A percentile compares a stretch with the other conserved stretches of the same genome.
Conservation (phyloP, 2,329 filamentous ascomycete genomes). For the Botrytis porri region DNA sequence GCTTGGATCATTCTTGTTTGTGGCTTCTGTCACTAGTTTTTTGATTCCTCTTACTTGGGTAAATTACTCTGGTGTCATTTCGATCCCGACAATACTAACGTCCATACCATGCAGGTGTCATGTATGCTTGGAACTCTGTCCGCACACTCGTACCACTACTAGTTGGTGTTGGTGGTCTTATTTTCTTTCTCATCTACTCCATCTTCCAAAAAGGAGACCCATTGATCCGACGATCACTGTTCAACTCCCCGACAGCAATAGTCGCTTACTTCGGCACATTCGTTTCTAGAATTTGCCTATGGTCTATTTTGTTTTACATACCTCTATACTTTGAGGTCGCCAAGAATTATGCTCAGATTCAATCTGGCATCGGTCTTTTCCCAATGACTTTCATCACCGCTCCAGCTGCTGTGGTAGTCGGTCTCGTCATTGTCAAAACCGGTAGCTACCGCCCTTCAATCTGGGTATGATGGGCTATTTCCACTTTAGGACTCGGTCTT, state of each 20-base stretch:
- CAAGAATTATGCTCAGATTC: constrained; percentile 50
- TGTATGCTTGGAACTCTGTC: constrained; percentile 61
- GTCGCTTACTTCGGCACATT: constrained; percentile 50
- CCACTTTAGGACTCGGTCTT: constrained; percentile 56
- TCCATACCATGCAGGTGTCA: constrained; percentile 48
- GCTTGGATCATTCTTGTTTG: constrained; percentile 58
- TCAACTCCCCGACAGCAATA: constrained; percentile 46
- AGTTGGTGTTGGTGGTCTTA: constrained; percentile 50
- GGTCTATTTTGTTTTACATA: constrained; percentile 53
- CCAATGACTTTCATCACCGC: constrained; percentile 61
- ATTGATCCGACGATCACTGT: constrained; percentile 42
- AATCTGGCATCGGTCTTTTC: constrained; percentile 53
- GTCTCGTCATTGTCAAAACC: constrained; percentile 52
- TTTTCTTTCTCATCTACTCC: constrained; percentile 49
- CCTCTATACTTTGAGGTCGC: constrained; percentile 50
- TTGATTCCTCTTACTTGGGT: constrained; percentile 60
- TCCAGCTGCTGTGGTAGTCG: constrained; percentile 51
- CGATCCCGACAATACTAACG: neutral
- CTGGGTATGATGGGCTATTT: constrained; percentile 58
- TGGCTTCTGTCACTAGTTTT: constrained; percentile 55
- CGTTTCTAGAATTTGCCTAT: constrained; percentile 53
- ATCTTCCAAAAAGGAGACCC: constrained; percentile 39
- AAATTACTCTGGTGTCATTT: constrained; percentile 10
- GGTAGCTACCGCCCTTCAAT: constrained; percentile 51
- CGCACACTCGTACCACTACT: constrained; percentile 58